Base-by-base conservation (phyloP, 1,284 basidiomycete genomes). In the Exobasidium rhododendri region DNA sequence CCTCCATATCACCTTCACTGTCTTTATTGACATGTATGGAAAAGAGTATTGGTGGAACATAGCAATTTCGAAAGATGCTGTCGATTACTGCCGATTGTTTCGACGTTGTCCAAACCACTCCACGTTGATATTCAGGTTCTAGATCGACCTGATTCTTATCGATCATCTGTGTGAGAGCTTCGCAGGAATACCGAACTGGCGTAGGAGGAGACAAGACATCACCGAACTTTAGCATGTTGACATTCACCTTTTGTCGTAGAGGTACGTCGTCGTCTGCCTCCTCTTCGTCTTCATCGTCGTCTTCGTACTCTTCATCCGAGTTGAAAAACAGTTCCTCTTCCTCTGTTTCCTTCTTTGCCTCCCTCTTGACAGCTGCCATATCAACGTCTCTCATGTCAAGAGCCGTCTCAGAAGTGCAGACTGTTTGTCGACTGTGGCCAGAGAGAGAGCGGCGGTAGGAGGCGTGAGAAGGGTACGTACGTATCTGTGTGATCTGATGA, bases 31-130 rank as follows among this genome's bases (percentile, higher is more conserved):
- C 45, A 26, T 63, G 64, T 0, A 64, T 26, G 2, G 71, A 73
- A 31, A 72, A 61, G 35, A 73, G 60, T 32, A 73, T 61, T 0
- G 71, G 71, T 4, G 71, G 71, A 2, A 73, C 67, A 58, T 71
- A 73, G 58, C 68, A 73, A 28, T 72, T 67, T 1, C 66, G 57
- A 61, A 72, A 63, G 61, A 73, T 64, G 2, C 68, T 69, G 24
- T 73, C 70, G 58, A 73, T 73, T 4, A 73, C 47, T 20, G 71
- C 71, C 2, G 63, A 66, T 54, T 72, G 68, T 61, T 71, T 73
- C 0, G 61, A 58, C 7, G 56, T 46, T 0, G 63, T 17, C 71
- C 71, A 73, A 2, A 73, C 71, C 0, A 70, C 68, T 17, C 64
- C 68, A 30, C 71, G 68, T 58, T 73, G 71, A 32, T 71, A 73